Conservation (phyloP, 805 yeast species). For the Wickerhamiella nectarea region DNA sequence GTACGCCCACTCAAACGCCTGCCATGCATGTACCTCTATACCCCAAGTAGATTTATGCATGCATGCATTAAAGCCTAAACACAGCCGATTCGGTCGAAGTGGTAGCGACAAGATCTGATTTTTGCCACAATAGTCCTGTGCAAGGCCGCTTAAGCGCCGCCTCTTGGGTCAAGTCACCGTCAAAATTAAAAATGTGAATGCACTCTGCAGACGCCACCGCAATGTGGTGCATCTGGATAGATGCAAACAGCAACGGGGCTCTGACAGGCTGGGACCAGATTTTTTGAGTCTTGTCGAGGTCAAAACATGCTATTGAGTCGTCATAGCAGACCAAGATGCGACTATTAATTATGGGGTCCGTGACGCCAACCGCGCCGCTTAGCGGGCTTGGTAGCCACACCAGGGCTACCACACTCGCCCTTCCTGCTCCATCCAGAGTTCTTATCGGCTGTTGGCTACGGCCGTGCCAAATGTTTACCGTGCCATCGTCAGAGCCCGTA, state of each 20-base stretch:
- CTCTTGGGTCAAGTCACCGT: too few relatives aligned
- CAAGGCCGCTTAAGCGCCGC: not conserved
- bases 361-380: not conserved
- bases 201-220: too few relatives aligned
- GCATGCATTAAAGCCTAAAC: not conserved
- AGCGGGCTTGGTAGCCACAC: constrained; percentile 11
- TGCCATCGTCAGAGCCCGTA: constrained; percentile 65
- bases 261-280: constrained; percentile 8
- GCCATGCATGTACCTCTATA: too few relatives aligned
- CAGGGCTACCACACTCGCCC: constrained; percentile 19
- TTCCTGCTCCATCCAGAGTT: constrained; percentile 16
- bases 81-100: not conserved
- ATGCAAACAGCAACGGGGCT: not conserved
- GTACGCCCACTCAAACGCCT: too few relatives aligned
- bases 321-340: constrained; percentile 13
- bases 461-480: constrained; percentile 68
- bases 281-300: not conserved
- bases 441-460: constrained; percentile 25
- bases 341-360: constrained; percentile 8
- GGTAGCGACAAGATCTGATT: not conserved
- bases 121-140: constrained; percentile 1
- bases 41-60: too few relatives aligned
- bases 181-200: too few relatives aligned
- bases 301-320: constrained; percentile 3
- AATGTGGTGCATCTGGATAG: too few relatives aligned